A percentile compares a stretch with the other conserved stretches of the same genome.
Conservation (phyloP, 805 yeast genomes). For the Ogataea pilisensis region DNA sequence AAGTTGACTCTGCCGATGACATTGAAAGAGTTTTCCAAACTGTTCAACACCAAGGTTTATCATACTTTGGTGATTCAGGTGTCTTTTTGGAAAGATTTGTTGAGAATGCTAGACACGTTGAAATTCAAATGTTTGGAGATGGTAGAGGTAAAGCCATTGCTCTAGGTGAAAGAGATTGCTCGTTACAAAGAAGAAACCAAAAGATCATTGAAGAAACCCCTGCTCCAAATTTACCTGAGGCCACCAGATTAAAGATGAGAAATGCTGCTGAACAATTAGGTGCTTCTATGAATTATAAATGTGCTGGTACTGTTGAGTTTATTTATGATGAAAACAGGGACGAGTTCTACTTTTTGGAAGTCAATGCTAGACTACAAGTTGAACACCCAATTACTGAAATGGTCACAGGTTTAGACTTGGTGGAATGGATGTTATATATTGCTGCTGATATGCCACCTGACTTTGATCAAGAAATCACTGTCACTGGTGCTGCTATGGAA, state of each 20-base stretch:
- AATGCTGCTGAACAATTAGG: constrained; percentile 82
- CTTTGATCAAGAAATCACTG: constrained; percentile 52
- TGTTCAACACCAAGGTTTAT: constrained; percentile 89
- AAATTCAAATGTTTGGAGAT: constrained; percentile 94
- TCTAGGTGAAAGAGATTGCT: constrained; percentile 95
- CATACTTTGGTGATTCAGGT: constrained; percentile 93
- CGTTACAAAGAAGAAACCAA: constrained; percentile 95
- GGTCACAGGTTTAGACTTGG: constrained; percentile 92
- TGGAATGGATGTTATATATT: constrained; percentile 93
- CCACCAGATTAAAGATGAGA: constrained; percentile 71
- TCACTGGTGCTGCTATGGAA: constrained; percentile 91
- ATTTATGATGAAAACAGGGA: constrained; percentile 84
- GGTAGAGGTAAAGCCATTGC: constrained; percentile 92
- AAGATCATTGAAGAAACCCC: constrained; percentile 97
- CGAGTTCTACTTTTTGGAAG: constrained; percentile 92
- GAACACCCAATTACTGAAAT: constrained; percentile 97
- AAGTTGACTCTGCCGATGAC: constrained; percentile 79
- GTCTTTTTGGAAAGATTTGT: constrained; percentile 94
- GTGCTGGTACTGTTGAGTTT: constrained; percentile 97
- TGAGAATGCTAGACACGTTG: constrained; percentile 94
- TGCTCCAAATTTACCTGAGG: constrained; percentile 86
- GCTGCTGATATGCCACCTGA: constrained; percentile 90
- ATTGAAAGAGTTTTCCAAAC: constrained; percentile 82
- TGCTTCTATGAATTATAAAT: constrained; percentile 78
- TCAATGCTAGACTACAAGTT: constrained; percentile 93